A percentile compares a stretch with the other conserved stretches of the same genome.
Evolutionary conservation across 2,329 filamentous ascomycete genomes (phyloP).

Genomic region (Helotiales sp.): DNA sequence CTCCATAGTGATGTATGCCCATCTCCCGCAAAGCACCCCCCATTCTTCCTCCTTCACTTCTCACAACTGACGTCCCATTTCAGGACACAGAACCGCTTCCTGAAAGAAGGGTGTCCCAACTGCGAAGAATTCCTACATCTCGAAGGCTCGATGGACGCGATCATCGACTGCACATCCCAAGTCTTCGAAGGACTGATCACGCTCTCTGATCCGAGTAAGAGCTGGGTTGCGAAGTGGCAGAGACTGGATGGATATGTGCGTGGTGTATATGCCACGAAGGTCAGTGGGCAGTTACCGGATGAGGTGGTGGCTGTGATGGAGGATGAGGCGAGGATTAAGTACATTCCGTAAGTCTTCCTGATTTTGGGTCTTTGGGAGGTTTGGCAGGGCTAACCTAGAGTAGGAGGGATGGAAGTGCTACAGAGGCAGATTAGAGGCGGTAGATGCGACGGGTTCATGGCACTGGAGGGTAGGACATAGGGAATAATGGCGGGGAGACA

Average conservation of each 20-base stretch:
- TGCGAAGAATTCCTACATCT: constrained; percentile 93
- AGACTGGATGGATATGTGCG: constrained; percentile 85
- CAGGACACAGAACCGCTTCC: constrained; percentile 69
- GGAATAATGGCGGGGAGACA: not conserved
- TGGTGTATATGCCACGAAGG: constrained; percentile 93
- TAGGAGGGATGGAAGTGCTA: constrained; percentile 61
- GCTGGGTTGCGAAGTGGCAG: constrained; percentile 98
- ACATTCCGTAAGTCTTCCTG: constrained; percentile 63
- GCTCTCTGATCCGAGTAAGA: constrained; percentile 78
- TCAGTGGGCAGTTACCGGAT: constrained; percentile 78
- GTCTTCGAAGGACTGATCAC: constrained; percentile 94
- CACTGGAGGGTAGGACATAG: not conserved
- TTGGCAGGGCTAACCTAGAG: constrained; percentile 27
- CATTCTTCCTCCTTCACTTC: constrained; percentile 5
- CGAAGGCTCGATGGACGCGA: constrained; percentile 75
- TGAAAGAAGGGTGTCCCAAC: constrained; percentile 89
- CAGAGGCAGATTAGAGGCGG: constrained; percentile 40
- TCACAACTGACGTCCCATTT: constrained; percentile 26
- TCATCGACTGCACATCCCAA: constrained; percentile 92
- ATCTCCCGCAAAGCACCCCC: constrained; percentile 38
- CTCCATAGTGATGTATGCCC: constrained; percentile 84
- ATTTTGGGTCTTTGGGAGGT: constrained; percentile 7
- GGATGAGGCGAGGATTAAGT: constrained; percentile 66
- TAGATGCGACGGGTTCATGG: not conserved
- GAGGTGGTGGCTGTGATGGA: constrained; percentile 65